These are phyloP conservation scores for Quercus agrifolia DNA, from an alignment of 306 rosid genomes.

Conservation along the genomic window DNA sequence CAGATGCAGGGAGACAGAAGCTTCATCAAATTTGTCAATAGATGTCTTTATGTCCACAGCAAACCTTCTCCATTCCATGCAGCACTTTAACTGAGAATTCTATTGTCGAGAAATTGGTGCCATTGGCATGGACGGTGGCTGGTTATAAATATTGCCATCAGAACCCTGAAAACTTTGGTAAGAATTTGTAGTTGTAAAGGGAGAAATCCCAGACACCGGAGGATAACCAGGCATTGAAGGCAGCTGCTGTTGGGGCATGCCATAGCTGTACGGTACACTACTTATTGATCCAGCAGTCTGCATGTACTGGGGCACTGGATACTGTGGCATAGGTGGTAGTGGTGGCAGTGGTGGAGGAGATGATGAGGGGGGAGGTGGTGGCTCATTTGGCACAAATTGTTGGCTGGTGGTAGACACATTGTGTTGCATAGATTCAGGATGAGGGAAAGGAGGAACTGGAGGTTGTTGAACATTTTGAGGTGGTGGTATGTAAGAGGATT, in stretches of 20 bases:
- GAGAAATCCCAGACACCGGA: slow-evolving; percentile 45
- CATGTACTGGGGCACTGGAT: slow-evolving; percentile 59
- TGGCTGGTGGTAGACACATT: slow-evolving; percentile 46
- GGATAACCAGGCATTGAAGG: slow-evolving; percentile 50
- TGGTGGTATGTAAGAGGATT: slow-evolving; percentile 40
- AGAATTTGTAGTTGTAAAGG: slow-evolving; percentile 44
- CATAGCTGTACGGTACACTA: slow-evolving; percentile 53
- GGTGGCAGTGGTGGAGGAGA: slow-evolving; percentile 92
- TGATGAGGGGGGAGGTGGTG: slow-evolving; percentile 84
- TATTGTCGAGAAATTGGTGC: slow-evolving; percentile 83
- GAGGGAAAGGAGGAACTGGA: slow-evolving; percentile 48
- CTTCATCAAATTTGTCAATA: neutral
- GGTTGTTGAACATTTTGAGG: slow-evolving; percentile 61
- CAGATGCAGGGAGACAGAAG: slow-evolving; percentile 13
- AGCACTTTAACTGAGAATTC: slow-evolving; percentile 18
- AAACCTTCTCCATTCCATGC: slow-evolving; percentile 14
- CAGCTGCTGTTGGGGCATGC: slow-evolving; percentile 50
- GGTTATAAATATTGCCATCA: slow-evolving; percentile 80
- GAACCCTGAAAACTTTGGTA: slow-evolving; percentile 85
- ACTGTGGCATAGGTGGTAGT: slow-evolving; percentile 73
- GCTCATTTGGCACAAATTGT: slow-evolving; percentile 56
- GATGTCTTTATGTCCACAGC: neutral
- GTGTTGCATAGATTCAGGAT: slow-evolving; percentile 51
- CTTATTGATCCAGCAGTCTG: slow-evolving; percentile 63
- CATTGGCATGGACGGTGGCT: slow-evolving; percentile 75